A percentile compares a stretch with the other conserved stretches of the same genome.
Evolutionary conservation across 352 stramenopile genomes (phyloP).

Genomic region (Globisporangium acanthophoron): DNA sequence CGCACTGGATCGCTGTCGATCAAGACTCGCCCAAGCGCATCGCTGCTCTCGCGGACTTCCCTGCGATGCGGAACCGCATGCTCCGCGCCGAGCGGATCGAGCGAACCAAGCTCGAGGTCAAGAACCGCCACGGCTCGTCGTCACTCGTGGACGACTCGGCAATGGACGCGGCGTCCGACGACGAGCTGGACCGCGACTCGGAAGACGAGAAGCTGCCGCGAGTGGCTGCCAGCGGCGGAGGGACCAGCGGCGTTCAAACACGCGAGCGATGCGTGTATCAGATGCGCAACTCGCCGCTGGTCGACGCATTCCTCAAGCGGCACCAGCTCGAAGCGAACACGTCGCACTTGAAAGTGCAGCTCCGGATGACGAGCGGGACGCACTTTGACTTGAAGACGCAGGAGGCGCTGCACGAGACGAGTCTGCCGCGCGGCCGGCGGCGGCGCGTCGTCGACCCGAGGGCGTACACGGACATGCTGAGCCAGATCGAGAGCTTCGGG

Average conservation of each 20-base stretch:
- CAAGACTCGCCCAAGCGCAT: constrained; percentile 56
- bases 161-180: constrained; percentile 1
- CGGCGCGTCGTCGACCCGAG: constrained; percentile 42
- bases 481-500: constrained; percentile 53
- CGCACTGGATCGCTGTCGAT: constrained; percentile 54
- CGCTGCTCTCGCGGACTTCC: constrained; percentile 51
- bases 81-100: constrained; percentile 55
- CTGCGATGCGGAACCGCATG: constrained; percentile 66
- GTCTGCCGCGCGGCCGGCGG: constrained; percentile 25
- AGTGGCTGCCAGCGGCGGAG: not conserved
- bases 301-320: constrained; percentile 43
- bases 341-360: constrained; percentile 37
- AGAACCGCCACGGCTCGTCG: constrained; percentile 31
- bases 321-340: constrained; percentile 51
- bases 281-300: constrained; percentile 65
- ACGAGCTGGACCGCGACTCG: not conserved
- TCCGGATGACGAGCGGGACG: constrained; percentile 49
- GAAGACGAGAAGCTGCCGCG: constrained; percentile 6
- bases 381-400: constrained; percentile 39
- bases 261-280: constrained; percentile 48
- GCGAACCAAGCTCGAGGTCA: constrained; percentile 45
- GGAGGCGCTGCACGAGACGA: constrained; percentile 36
- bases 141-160: constrained; percentile 11
- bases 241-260: constrained; percentile 23
- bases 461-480: constrained; percentile 40